These are phyloP conservation scores for Lathyrus sativus DNA, from an alignment of 306 rosid genomes.

Conservation along the genomic window DNA sequence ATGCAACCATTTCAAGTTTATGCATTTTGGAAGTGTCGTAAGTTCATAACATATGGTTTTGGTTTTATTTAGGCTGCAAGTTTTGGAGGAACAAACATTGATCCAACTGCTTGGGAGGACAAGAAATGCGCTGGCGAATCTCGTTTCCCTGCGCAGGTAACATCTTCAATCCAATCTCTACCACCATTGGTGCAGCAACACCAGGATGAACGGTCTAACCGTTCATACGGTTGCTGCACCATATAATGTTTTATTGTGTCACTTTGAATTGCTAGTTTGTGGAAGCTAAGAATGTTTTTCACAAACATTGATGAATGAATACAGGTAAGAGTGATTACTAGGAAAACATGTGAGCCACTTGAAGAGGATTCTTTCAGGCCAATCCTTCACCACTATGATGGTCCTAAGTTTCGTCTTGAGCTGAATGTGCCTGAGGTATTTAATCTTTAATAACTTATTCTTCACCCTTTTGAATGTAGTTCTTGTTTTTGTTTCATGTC, in stretches of 20 bases:
- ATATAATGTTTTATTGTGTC: not conserved
- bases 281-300: conserved; percentile 23
- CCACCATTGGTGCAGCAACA: not conserved
- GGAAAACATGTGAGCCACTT: conserved; percentile 80
- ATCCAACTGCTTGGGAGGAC: conserved; percentile 98
- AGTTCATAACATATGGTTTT: conserved; percentile 10
- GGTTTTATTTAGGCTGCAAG: conserved; percentile 75
- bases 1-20: not conserved
- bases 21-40: conserved; percentile 1
- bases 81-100: conserved; percentile 93
- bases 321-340: conserved; percentile 78
- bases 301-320: conserved; percentile 13
- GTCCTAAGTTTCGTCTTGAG: conserved; percentile 98
- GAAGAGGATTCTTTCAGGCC: conserved; percentile 99
- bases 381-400: conserved; percentile 96
- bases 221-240: not conserved
- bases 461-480: conserved; percentile 1
- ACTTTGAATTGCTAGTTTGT: not conserved
- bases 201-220: not conserved
- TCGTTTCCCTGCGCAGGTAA: conserved; percentile 98
- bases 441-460: not conserved
- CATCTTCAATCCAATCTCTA: conserved; percentile 14
- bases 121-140: conserved; percentile 94
- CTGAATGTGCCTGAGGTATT: conserved; percentile 87
- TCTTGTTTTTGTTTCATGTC: not conserved